A percentile compares a stretch with the other conserved stretches of the same genome.
phyloP scores from a whole-genome alignment of 441 rosid species.

The Populus trichocarpa region DNA sequence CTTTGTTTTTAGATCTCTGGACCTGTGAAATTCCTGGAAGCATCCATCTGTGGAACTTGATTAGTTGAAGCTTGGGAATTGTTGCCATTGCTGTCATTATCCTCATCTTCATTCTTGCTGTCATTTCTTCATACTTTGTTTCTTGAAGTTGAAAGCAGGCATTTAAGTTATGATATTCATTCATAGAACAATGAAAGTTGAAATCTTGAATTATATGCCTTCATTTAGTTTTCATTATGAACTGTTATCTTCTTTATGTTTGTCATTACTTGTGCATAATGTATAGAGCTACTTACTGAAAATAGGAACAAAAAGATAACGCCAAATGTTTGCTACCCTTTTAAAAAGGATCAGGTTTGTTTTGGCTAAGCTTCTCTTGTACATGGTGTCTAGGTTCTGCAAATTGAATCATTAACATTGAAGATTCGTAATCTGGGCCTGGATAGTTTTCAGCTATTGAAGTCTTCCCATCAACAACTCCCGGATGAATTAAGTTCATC shows the following conservation, averaged over 20 bases:
- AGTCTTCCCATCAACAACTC: slow-evolving; percentile 48
- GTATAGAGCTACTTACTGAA: neutral
- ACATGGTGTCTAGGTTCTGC: slow-evolving; percentile 53
- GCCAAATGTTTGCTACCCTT: neutral
- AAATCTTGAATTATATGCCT: neutral
- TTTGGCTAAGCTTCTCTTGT: slow-evolving; percentile 16
- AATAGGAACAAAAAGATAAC: neutral
- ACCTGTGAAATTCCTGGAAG: neutral
- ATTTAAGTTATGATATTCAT: neutral
- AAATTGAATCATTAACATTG: slow-evolving; percentile 55
- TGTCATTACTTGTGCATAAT: neutral
- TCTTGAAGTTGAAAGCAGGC: neutral
- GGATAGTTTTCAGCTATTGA: slow-evolving; percentile 60
- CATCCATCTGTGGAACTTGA: neutral
- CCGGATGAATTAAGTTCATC: slow-evolving; percentile 62
- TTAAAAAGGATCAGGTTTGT: neutral
- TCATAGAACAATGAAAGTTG: neutral
- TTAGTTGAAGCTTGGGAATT: neutral
- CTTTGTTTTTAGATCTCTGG: neutral
- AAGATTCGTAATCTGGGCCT: slow-evolving; percentile 50
- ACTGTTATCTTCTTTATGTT: neutral
- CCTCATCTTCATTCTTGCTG: neutral
- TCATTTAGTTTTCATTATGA: neutral
- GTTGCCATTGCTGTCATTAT: neutral
- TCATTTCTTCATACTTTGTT: neutral